Base-by-base conservation (phyloP, 352 stramenopile species). In the Globisporangium viniferum region DNA sequence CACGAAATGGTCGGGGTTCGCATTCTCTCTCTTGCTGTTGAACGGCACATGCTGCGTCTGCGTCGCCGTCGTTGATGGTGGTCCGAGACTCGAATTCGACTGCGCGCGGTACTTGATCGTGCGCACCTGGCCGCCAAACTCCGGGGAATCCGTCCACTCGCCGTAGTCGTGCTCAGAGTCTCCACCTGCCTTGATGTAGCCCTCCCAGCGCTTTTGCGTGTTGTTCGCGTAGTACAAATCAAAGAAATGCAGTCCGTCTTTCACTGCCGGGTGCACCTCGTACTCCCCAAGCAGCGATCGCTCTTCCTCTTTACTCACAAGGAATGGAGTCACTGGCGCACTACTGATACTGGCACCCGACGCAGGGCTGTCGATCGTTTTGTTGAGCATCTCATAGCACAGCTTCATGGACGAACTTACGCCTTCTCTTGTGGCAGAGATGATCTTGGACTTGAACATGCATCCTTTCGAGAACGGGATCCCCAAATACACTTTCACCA, bases 371-470 rank as follows among this genome's bases (percentile, higher is more conserved):
- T 80, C 73, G 35, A 91, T 69, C 27, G 67, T 79, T 46, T 79
- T 80, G 60, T 91, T 90, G 48, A 90, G 78, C 62, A 84, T 67
- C 39, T 93, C 80, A 59, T 88, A 90, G 61, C 80, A 78, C 33
- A 91, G 68, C 27, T 77, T 80, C 3, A 75, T 80, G 9, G 82
- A 91, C 48, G 79, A 80, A 33, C 29, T 68, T 59, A 90, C 80
- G 27, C 82, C 81, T 55, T 91, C 84, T 14, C 77, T 73, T 41
- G 86, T 95, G 15, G 87, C 82, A 0, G 86, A 91, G 46, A 95
- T 93, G 62, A 95, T 95, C 74, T 94, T 95, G 39, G 85, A 93
- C 72, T 95, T 95, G 69, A 94, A 95, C 85, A 95, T 93, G 63
- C 88, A 95, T 5, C 88, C 88, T 58, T 93, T 95, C 7, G 88